phyloP scores from a whole-genome alignment of 768 basidiomycete genomes.

The Boletus rubroflammeus region DNA sequence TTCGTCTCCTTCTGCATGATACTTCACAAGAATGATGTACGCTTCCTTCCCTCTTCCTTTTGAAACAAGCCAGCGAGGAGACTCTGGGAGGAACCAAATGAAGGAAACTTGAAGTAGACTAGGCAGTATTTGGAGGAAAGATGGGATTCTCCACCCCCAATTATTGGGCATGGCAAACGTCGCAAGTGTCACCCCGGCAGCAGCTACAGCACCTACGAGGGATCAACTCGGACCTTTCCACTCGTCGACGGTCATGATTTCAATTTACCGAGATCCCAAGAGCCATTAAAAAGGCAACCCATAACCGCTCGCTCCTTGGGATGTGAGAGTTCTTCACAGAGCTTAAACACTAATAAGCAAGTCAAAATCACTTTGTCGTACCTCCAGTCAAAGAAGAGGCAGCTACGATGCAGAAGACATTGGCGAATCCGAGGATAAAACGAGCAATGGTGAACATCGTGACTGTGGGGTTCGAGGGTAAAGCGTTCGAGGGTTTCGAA shows the following conservation, averaged over 20 bases:
- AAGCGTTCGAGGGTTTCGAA: neutral
- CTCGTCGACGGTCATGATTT: too few species aligned
- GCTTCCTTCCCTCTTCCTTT: conserved; percentile 52
- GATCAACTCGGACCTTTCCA: too few species aligned
- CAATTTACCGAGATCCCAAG: too few species aligned
- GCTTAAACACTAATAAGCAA: too few species aligned
- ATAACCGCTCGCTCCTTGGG: too few species aligned
- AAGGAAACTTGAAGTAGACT: conserved; percentile 51
- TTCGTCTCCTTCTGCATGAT: conserved; percentile 57
- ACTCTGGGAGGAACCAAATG: conserved; percentile 57
- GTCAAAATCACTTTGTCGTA: too few species aligned
- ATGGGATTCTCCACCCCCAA: conserved; percentile 66
- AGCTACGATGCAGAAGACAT: too few species aligned
- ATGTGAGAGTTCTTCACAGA: too few species aligned
- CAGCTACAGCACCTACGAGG: conserved; percentile 18
- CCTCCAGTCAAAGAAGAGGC: too few species aligned
- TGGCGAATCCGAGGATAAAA: too few species aligned
- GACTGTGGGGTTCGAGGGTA: conserved; percentile 1
- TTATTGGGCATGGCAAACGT: conserved; percentile 56
- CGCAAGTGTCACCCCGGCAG: conserved; percentile 54
- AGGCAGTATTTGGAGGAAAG: conserved; percentile 53
- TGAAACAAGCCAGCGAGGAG: conserved; percentile 60
- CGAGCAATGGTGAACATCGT: neutral
- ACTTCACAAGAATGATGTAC: conserved; percentile 45
- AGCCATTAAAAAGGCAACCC: too few species aligned